Evolutionary conservation across 2,329 filamentous ascomycete genomes (phyloP).

Genomic region (Hysterium pulicare): DNA sequence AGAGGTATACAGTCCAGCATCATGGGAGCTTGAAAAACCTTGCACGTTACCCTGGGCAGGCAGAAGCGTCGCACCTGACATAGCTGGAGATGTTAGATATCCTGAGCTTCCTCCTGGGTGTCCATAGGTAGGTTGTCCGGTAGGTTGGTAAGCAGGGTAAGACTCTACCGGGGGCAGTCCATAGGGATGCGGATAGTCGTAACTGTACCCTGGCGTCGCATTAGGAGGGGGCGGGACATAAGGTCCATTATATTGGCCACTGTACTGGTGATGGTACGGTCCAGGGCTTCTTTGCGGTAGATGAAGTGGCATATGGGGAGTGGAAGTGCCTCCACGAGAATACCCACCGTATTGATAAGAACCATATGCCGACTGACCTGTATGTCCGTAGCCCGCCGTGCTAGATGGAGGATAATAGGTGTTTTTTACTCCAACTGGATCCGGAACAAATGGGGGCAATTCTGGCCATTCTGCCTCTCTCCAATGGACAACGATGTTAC

Average conservation of each 20-base stretch:
- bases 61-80: conserved; percentile 25
- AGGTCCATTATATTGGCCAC: conserved; percentile 32
- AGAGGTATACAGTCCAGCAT: conserved; percentile 1
- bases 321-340: conserved; percentile 35
- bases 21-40: not conserved
- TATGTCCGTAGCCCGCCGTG: conserved; percentile 12
- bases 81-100: conserved; percentile 31
- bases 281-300: conserved; percentile 36
- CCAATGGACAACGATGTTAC: conserved; percentile 74
- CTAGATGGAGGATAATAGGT: conserved; percentile 30
- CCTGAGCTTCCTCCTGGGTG: conserved; percentile 18
- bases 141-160: conserved; percentile 25
- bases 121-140: conserved; percentile 29
- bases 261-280: conserved; percentile 28
- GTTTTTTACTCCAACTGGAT: conserved; percentile 49
- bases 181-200: conserved; percentile 30
- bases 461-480: conserved; percentile 73
- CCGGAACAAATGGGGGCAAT: conserved; percentile 66
- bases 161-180: conserved; percentile 22
- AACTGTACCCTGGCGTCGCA: conserved; percentile 15
- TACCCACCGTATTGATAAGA: conserved; percentile 32
- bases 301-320: conserved; percentile 33
- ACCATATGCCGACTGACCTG: conserved; percentile 21
- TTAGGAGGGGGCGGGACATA: conserved; percentile 30
- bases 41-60: conserved; percentile 20